Evolutionary conservation across 768 basidiomycete species (phyloP), one percentile per base, ranked within the genome.

Genomic region (Mycena albidolilacea): DNA sequence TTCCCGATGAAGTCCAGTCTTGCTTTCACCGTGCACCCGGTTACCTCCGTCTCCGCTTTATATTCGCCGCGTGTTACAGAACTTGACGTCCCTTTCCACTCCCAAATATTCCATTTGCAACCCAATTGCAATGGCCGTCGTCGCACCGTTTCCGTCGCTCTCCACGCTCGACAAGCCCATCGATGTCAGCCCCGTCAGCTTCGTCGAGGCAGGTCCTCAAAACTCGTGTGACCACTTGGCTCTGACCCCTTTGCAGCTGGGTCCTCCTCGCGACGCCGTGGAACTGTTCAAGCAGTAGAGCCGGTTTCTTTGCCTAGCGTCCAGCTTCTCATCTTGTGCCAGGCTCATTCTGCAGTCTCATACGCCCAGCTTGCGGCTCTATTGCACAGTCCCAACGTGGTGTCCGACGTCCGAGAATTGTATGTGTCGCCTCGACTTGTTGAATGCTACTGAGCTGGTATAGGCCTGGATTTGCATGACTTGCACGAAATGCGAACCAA

Each of bases 341-440:
- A 92, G 91, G 73, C 80, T 90, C 67, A 83, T 90, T 59, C 75
- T 86, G 50, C 82, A 82, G 68, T 87, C 88, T 19, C 87, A 88
- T 38, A 83, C 78, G 70, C 81, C 83, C 10, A 80, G 87, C 30
- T 83, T 93, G 46, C 86, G 89, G 30, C 83, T 93, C 46, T 86
- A 90, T 67, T 93, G 92, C 81, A 89, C 89, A 19, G 85, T 93
- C 50, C 92, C 92, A 1, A 93, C 91, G 38, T 92, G 90, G 88
- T 87, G 85, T 37, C 83, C 89, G 15, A 86, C 88, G 46, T 87
- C 88, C 7, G 87, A 90, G 75, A 87, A 85, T 59, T 92, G 92
- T 91, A 79, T 75, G 90, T 81, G 48, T 7, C 54, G 57, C 30
- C n/a, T 58, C 66, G 43, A 14, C 12, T 55, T 41, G 35, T 11